Evolutionary conservation across 306 rosid species (phyloP).

Genomic region (Mucuna pruriens): DNA sequence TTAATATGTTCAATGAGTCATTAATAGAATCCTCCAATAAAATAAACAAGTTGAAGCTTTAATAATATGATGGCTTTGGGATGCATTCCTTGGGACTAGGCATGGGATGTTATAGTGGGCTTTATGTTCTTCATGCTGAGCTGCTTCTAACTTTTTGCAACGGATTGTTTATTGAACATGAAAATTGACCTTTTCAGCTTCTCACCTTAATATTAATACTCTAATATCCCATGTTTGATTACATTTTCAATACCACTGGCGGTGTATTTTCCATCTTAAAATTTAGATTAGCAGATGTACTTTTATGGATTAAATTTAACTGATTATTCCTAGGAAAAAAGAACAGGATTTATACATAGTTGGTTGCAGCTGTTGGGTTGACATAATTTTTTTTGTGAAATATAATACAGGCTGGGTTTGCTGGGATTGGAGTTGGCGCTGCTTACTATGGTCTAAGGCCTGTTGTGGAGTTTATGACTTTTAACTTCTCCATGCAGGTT

Average conservation of each 20-base stretch:
- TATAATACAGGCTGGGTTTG: slow-evolving; percentile 89
- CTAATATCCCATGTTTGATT: slow-evolving; percentile 14
- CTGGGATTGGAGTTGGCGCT: slow-evolving; percentile 99
- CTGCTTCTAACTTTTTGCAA: background rate
- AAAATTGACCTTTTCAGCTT: background rate
- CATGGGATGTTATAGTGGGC: background rate
- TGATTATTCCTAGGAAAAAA: background rate
- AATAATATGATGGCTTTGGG: slow-evolving; percentile 5
- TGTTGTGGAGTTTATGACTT: slow-evolving; percentile 95
- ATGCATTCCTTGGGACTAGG: background rate
- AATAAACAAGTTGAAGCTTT: background rate
- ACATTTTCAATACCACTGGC: background rate
- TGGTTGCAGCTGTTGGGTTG: slow-evolving; percentile 27
- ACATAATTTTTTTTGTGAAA: slow-evolving; percentile 35
- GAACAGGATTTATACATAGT: slow-evolving; percentile 13
- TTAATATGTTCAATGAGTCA: background rate
- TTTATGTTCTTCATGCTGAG: background rate
- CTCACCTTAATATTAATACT: background rate
- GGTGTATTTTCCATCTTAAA: slow-evolving; percentile 6
- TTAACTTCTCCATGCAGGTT: slow-evolving; percentile 99
- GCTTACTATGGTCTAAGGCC: slow-evolving; percentile 96
- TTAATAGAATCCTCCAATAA: slow-evolving; percentile 10
- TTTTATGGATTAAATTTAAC: slow-evolving; percentile 5
- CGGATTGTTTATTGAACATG: background rate
- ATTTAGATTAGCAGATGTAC: background rate